phyloP scores from a whole-genome alignment of 225 moss, liverwort and hornwort species.

The Marchantia polymorpha region DNA sequence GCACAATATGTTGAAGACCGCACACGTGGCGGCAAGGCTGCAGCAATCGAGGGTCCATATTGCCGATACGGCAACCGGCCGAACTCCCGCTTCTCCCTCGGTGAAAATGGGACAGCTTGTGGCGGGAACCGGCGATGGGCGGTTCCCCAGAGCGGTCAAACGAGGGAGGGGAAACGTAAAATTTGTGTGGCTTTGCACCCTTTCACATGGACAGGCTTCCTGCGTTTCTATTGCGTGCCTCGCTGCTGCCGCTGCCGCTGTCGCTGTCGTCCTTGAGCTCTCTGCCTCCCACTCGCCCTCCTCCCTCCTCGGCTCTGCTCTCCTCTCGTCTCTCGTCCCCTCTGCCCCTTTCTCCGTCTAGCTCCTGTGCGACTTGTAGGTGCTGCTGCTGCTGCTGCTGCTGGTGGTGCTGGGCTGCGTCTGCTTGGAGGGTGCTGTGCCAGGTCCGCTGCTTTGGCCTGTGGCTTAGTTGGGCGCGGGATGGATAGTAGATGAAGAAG shows the following conservation, averaged over 20 bases:
- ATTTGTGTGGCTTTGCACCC: background rate
- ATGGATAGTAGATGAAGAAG: conserved; percentile 1
- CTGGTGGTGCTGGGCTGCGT: background rate
- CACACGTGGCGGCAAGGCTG: background rate
- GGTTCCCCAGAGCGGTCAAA: background rate
- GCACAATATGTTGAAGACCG: background rate
- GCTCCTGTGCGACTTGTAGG: background rate
- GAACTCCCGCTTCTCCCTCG: background rate
- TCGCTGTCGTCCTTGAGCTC: background rate
- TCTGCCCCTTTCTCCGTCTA: background rate
- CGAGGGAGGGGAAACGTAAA: background rate
- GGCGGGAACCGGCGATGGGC: background rate
- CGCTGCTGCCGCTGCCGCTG: background rate
- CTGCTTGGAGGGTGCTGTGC: background rate
- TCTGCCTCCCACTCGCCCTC: background rate
- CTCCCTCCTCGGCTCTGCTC: too few relatives aligned
- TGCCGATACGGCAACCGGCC: background rate
- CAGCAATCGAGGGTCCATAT: background rate
- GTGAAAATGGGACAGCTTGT: background rate
- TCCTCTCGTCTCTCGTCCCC: background rate
- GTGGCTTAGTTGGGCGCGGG: background rate
- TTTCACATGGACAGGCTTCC: background rate
- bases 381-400: background rate
- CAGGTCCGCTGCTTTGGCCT: background rate
- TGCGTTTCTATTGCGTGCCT: background rate